Conservation (phyloP, 208 protist genomes). For the Crithidia bombi region DNA sequence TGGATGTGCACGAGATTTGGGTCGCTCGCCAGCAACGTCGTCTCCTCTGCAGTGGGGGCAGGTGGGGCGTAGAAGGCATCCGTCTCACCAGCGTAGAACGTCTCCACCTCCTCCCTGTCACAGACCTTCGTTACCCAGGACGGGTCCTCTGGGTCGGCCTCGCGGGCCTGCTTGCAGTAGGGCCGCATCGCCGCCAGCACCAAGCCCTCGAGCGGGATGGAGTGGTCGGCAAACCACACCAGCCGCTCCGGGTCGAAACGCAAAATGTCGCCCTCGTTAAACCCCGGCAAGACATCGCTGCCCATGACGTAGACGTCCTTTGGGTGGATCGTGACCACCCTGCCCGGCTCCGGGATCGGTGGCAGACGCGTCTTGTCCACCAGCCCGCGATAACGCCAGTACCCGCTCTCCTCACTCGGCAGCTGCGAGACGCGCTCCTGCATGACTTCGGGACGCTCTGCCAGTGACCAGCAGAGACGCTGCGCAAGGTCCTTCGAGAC, state of each 20-base stretch:
- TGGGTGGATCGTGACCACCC: constrained; percentile 45
- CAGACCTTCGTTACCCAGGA: constrained; percentile 57
- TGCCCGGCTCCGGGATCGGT: constrained; percentile 42
- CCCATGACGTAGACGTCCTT: constrained; percentile 87
- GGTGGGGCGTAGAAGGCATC: constrained; percentile 31
- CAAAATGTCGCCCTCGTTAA: constrained; percentile 85
- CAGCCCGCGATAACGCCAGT: constrained; percentile 84
- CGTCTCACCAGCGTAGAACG: constrained; percentile 18
- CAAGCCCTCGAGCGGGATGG: constrained; percentile 76
- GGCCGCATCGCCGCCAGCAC: constrained; percentile 83
- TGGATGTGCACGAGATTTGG: constrained; percentile 46
- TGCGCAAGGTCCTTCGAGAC: constrained; percentile 68
- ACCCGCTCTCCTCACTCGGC: constrained; percentile 52
- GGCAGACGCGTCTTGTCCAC: constrained; percentile 62
- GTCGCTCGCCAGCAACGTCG: constrained; percentile 19
- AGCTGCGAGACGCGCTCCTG: constrained; percentile 56
- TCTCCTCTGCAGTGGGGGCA: constrained; percentile 31
- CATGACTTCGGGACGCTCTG: constrained; percentile 73
- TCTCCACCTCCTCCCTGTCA: constrained; percentile 16
- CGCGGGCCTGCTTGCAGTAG: constrained; percentile 70
- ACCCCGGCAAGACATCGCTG: constrained; percentile 71
- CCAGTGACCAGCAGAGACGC: constrained; percentile 73
- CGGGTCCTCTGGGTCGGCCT: constrained; percentile 59
- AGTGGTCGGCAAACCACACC: constrained; percentile 70
- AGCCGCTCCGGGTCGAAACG: constrained; percentile 51